phyloP scores from a whole-genome alignment of 2,329 filamentous ascomycete genomes.

The Aureobasidium sp. region DNA sequence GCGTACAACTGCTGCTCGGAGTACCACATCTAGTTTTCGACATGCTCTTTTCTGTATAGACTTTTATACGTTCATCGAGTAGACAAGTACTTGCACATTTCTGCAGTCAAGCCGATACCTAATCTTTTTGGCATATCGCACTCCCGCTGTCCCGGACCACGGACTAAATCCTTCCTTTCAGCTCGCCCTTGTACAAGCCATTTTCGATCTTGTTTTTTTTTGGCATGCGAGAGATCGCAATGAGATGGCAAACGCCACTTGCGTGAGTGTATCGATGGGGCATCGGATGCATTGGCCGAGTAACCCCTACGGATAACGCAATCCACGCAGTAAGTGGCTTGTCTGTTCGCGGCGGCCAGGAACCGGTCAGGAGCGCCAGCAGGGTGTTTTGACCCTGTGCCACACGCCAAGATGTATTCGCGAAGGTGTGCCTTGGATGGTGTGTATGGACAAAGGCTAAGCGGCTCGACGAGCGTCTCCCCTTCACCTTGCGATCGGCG shows the following conservation, averaged over 20 bases:
- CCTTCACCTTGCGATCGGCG: not conserved
- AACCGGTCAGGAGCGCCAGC: not conserved
- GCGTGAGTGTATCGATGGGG: not conserved
- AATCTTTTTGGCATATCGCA: not conserved
- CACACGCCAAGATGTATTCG: not conserved
- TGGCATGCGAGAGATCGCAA: not conserved
- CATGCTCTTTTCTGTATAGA: not conserved
- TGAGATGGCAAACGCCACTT: not conserved
- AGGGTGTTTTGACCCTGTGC: not conserved
- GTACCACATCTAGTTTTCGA: too few relatives aligned
- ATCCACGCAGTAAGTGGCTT: conserved; percentile 2
- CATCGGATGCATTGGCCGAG: not conserved
- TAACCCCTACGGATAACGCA: not conserved
- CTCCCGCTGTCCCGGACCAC: not conserved
- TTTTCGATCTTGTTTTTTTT: not conserved
- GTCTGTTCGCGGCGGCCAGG: not conserved
- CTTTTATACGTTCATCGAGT: not conserved
- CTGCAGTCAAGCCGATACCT: not conserved
- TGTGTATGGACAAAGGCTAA: not conserved
- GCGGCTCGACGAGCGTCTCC: not conserved
- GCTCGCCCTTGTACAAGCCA: not conserved
- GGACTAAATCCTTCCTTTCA: not conserved
- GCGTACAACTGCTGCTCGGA: too few relatives aligned
- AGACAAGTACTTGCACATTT: not conserved
- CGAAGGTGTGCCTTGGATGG: not conserved